Conservation (phyloP, 2,329 filamentous ascomycete genomes). For the Bipolaris sorokiniana region DNA sequence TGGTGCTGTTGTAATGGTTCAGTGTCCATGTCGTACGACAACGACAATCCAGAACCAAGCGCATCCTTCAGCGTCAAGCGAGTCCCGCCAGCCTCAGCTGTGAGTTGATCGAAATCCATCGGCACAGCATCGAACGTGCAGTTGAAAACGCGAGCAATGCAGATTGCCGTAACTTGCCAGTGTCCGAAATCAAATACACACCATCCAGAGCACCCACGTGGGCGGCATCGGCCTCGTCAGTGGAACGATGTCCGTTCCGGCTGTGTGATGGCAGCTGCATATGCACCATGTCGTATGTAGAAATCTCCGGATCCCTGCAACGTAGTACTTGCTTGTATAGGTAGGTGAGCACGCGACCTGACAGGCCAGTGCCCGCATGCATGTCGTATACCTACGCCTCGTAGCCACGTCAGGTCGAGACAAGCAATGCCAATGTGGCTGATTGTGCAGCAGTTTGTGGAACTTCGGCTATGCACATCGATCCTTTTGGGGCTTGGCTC, state of each 20-base stretch:
- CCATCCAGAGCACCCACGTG: conserved; percentile 12
- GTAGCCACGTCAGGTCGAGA: neutral
- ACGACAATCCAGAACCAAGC: neutral
- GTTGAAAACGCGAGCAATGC: neutral
- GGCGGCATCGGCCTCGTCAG: conserved; percentile 1
- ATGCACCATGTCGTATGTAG: conserved; percentile 3
- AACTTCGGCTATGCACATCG: conserved; percentile 13
- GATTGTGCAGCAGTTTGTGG: conserved; percentile 5
- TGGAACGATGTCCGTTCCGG: neutral
- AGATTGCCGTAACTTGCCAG: neutral
- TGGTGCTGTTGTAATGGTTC: neutral
- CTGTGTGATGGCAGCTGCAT: neutral
- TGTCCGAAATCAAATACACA: neutral
- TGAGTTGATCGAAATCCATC: conserved; percentile 1
- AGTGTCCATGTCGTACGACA: neutral
- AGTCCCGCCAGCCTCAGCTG: conserved; percentile 6
- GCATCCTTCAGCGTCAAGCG: neutral
- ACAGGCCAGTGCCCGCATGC: neutral
- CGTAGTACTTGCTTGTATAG: conserved; percentile 1
- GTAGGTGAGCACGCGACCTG: conserved; percentile 17
- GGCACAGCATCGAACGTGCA: neutral
- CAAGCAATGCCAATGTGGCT: conserved; percentile 8
- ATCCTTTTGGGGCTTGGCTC: conserved; percentile 9
- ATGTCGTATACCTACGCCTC: neutral
- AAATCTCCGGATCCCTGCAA: conserved; percentile 1